Evolutionary conservation across 129 eudicot genomes (phyloP), one percentile per base, ranked within the genome.

Genomic region (Chrysanthemum seticuspe): DNA sequence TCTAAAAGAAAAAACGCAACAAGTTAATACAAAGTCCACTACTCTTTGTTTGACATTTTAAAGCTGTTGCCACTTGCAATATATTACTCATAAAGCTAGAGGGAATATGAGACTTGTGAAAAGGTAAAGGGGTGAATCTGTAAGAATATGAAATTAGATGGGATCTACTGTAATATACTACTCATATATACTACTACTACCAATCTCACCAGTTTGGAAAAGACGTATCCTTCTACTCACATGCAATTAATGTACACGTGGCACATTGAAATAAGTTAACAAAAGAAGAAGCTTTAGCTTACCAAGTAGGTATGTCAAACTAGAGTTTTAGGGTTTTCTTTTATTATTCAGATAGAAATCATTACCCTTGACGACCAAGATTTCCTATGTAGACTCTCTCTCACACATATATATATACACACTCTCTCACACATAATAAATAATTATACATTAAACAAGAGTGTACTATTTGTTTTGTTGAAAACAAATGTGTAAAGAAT

Each of bases 321-420:
- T 81, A 82, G 80, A 83, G 78, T 78, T 74, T 74, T 79, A 67
- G 51, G 73, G 31, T 58, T 66, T 54, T 29, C 40, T 58, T 54
- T 78, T 16, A 40, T 78, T 16, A 40, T 62, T 18, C 62, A 10
- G 52, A 55, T 54, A 19, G 67, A 67, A 82, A 84, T 84, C 80
- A 83, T 81, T 72, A 67, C 79, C 71, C 65, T 77, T 78, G 82
- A 78, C 77, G 85, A 83, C 80, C 80, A 86, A 85, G 85, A 85
- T 83, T 59, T 74, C 70, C 63, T 76, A 83, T 66, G 6, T 64
- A 56, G 31, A 52, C 77, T 74, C 57, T 29, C 48, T 67, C 58
- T 64, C 51, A 0, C 51, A 5, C 15, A 14, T 10, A 0, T 19
- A 69, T 40, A 53, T 27, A 15, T 3, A 52, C 1, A 3, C 34